Conservation (phyloP, 192 early-diverging fungal genomes). For the Backusella tuberculispora region DNA sequence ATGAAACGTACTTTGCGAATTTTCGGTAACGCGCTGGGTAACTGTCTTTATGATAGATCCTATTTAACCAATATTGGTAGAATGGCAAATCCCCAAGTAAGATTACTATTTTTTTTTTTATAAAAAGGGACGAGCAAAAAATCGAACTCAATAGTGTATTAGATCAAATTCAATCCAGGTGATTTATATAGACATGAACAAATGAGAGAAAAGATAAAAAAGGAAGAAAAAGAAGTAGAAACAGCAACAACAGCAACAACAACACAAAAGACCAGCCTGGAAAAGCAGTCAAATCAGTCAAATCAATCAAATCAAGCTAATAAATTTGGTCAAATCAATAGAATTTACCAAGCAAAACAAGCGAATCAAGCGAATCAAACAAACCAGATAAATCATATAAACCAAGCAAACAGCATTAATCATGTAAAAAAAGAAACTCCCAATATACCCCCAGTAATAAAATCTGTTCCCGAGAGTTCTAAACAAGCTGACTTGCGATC, state of each 20-base stretch:
- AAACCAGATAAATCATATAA: background rate
- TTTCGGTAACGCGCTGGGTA: constrained; percentile 65
- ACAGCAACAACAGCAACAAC: background rate
- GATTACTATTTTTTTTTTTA: background rate
- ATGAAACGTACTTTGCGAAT: constrained; percentile 85
- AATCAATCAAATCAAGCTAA: background rate
- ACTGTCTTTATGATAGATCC: constrained; percentile 22
- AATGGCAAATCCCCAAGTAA: constrained; percentile 72
- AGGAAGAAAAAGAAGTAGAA: background rate
- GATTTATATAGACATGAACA: constrained; percentile 13
- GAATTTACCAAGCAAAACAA: background rate
- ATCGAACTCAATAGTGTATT: background rate
- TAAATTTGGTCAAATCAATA: background rate
- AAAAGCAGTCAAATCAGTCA: background rate
- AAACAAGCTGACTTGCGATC: background rate
- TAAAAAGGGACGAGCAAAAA: background rate
- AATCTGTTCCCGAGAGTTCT: background rate
- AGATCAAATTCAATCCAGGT: constrained; percentile 17
- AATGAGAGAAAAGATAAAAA: constrained; percentile 7
- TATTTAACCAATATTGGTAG: constrained; percentile 81
- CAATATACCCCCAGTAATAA: background rate
- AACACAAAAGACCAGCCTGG: background rate
- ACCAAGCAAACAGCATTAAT: background rate
- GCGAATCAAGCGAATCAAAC: background rate
- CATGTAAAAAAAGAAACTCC: background rate